Evolutionary conservation across 176 grass and related monocot genomes (phyloP), one percentile per base, ranked within the genome.

Genomic region (Oryza punctata): DNA sequence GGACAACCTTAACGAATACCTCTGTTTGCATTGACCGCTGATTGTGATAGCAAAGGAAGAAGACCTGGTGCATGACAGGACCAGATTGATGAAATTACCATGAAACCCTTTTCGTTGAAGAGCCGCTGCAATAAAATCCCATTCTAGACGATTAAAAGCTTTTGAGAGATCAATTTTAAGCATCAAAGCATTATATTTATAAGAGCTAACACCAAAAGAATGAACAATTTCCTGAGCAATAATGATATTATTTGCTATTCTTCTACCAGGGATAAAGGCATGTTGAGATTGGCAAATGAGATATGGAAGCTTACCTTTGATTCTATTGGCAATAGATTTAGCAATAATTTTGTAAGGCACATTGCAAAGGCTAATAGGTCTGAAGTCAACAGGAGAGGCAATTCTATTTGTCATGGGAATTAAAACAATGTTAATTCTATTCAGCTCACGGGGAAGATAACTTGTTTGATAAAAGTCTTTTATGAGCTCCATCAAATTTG

Each of bases 401-500:
- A 1, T 12, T 4, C 9, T 21, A 24, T 3, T 12, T 0, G 13
- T 41, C 40, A 24, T 70, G 0, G 35, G 68, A 12, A 70, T 43
- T 0, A 70, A 3, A 2, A 13, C 19, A 41, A 23, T 60, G 7
- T 19, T n/a, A 10, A 21, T 60, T 10, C 2, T 11, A 10, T 60
- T 60, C 0, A 60, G 1, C 8, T 23, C 19, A 21, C 21, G 3
- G 23, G 19, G 5, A 5, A 35, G 5, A 2, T 19, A 2, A 60
- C 21, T 7, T 9, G 5, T 7, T 5, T 60, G 1, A 1, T 23
- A 60, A 21, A 60, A 54, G 2, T 54, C 5, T 6, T 54, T 15
- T 0, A 54, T 3, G 0, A 54, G 4, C 0, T 1, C 11, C 5
- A 19, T 19, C 1, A 54, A 3, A 7, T 54, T 16, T 1, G 0